Evolutionary conservation across 2,329 filamentous ascomycete genomes (phyloP).

Genomic region (Aspergillus texensis): DNA sequence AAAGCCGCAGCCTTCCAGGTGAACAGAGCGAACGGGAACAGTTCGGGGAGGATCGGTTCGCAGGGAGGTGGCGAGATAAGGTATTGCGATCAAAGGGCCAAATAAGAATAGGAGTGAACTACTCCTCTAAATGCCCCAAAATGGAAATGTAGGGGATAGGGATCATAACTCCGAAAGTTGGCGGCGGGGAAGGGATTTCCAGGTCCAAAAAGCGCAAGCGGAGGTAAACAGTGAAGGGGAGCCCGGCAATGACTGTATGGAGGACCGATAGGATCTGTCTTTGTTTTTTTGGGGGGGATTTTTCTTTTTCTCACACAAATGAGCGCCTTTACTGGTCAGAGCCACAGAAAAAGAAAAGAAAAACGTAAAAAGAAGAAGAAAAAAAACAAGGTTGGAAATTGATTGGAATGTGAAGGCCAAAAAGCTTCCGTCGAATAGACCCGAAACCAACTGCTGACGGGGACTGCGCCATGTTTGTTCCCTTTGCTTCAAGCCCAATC

Average conservation of each 20-base stretch:
- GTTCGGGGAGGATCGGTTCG: not conserved
- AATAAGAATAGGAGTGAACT: slow-evolving; percentile 15
- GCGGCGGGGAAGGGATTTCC: slow-evolving; percentile 18
- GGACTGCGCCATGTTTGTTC: slow-evolving; percentile 24
- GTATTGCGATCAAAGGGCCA: slow-evolving; percentile 3
- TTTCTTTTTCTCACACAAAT: not conserved
- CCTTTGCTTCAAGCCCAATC: slow-evolving; percentile 14
- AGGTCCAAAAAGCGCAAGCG: slow-evolving; percentile 12
- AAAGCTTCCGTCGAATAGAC: slow-evolving; percentile 12
- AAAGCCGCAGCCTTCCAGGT: slow-evolving; percentile 1
- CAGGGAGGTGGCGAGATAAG: not conserved
- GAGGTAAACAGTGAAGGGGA: slow-evolving; percentile 20
- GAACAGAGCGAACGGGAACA: not conserved
- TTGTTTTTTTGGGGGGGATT: not conserved
- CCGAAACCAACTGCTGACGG: slow-evolving; percentile 15
- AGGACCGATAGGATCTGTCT: not conserved
- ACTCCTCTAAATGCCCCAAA: slow-evolving; percentile 20
- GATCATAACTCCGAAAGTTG: slow-evolving; percentile 22
- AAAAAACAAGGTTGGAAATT: slow-evolving; percentile 14
- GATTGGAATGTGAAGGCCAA: slow-evolving; percentile 1
- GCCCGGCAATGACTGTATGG: not conserved
- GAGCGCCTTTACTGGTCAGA: not conserved
- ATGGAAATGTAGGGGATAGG: slow-evolving; percentile 25
- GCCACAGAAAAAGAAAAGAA: not conserved
- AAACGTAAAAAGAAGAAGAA: slow-evolving; percentile 14